phyloP scores from a whole-genome alignment of 2,329 filamentous ascomycete genomes.

The Gliomastix tumulicola region DNA sequence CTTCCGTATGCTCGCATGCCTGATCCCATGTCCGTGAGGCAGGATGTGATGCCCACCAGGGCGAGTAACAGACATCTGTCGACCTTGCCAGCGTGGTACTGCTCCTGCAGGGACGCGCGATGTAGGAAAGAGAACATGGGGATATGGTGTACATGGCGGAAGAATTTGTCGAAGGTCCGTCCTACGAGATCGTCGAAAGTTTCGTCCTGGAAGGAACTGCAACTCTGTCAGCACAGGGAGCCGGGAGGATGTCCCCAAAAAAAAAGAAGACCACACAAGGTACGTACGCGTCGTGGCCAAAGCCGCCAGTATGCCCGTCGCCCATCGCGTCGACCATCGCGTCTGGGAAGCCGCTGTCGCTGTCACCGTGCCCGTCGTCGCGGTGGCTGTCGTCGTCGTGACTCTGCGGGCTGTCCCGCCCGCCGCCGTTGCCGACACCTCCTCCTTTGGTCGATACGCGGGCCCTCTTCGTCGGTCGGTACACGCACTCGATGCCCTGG shows the following conservation, averaged over 20 bases:
- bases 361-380: constrained; percentile 23
- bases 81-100: constrained; percentile 49
- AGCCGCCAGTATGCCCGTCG: constrained; percentile 22
- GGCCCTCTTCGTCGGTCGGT: constrained; percentile 39
- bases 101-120: constrained; percentile 52
- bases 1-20: constrained; percentile 44
- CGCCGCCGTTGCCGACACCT: constrained; percentile 11
- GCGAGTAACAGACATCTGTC: constrained; percentile 47
- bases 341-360: constrained; percentile 25
- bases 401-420: constrained; percentile 21
- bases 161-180: constrained; percentile 49
- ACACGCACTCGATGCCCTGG: constrained; percentile 49
- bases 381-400: constrained; percentile 21
- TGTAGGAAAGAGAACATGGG: constrained; percentile 53
- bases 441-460: constrained; percentile 14
- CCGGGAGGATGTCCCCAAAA: no score
- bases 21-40: constrained; percentile 46
- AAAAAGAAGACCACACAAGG: constrained; percentile 8
- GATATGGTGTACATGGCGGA: constrained; percentile 52
- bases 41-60: constrained; percentile 47
- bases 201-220: constrained; percentile 33
- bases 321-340: no score
- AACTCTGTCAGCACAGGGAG: no score
- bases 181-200: constrained; percentile 41
- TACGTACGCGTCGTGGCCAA: constrained; percentile 25